Conservation (phyloP, 2,329 filamentous ascomycete species). For the Atkinsonella hypoxylon region DNA sequence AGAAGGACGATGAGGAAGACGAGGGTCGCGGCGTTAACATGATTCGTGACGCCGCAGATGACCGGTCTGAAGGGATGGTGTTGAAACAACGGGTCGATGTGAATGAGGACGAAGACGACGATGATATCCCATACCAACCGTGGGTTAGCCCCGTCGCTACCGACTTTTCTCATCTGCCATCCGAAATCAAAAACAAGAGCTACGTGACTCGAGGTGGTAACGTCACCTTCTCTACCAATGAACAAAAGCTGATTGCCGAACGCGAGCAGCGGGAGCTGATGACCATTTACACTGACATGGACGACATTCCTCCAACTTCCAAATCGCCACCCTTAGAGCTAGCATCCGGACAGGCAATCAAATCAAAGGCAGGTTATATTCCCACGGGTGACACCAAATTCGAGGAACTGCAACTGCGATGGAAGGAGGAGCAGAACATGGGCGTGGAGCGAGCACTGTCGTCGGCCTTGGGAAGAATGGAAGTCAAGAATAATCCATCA, state of each 20-base stretch:
- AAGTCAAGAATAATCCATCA: slow-evolving; percentile 23
- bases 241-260: slow-evolving; percentile 42
- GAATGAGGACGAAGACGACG: slow-evolving; percentile 46
- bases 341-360: slow-evolving; percentile 10
- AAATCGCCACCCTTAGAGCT: slow-evolving; percentile 36
- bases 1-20: slow-evolving; percentile 61
- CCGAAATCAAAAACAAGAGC: slow-evolving; percentile 33
- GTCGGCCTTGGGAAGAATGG: slow-evolving; percentile 31
- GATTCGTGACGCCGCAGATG: slow-evolving; percentile 60
- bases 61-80: slow-evolving; percentile 61
- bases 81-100: slow-evolving; percentile 40
- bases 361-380: slow-evolving; percentile 22
- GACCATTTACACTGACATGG: slow-evolving; percentile 42
- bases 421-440: slow-evolving; percentile 33
- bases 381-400: slow-evolving; percentile 28
- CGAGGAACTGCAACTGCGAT: slow-evolving; percentile 37
- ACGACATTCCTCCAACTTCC: slow-evolving; percentile 44
- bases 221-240: slow-evolving; percentile 37
- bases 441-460: slow-evolving; percentile 31
- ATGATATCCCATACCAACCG: slow-evolving; percentile 39
- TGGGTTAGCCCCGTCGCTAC: slow-evolving; percentile 37
- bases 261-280: slow-evolving; percentile 49
- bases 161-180: slow-evolving; percentile 35
- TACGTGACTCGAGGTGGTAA: slow-evolving; percentile 44
- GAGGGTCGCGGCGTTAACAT: slow-evolving; percentile 55